Conservation (phyloP, 2,329 filamentous ascomycete genomes). For the Didymella segeticola region DNA sequence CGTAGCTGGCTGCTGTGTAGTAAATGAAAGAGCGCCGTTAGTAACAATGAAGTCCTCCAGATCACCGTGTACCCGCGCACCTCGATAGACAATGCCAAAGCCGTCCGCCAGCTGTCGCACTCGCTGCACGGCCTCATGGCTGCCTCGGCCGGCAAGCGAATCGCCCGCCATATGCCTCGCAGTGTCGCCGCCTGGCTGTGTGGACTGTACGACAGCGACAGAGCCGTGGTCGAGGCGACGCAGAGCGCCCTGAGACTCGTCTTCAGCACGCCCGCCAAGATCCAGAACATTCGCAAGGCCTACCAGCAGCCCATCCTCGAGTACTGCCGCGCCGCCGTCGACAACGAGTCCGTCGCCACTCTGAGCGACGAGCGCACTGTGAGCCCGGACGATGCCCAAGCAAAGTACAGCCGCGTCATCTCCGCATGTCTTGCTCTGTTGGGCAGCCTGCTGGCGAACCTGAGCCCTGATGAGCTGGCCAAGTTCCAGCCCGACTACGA, state of each 20-base stretch:
- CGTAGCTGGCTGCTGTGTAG: too few relatives aligned
- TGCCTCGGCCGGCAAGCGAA: conserved; percentile 73
- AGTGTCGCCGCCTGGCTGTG: conserved; percentile 90
- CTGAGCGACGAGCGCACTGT: conserved; percentile 89
- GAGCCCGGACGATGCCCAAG: conserved; percentile 81
- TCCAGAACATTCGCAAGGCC: conserved; percentile 75
- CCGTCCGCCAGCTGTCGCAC: conserved; percentile 88
- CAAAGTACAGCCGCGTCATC: conserved; percentile 84
- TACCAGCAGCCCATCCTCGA: conserved; percentile 83
- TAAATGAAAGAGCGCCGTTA: not conserved
- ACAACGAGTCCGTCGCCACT: conserved; percentile 78
- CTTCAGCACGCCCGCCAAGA: conserved; percentile 81
- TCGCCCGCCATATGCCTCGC: conserved; percentile 78
- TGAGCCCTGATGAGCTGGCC: conserved; percentile 60
- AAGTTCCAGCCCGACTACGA: conserved; percentile 70
- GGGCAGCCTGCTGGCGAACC: conserved; percentile 58
- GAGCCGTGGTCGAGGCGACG: conserved; percentile 76
- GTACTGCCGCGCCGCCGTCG: conserved; percentile 78
- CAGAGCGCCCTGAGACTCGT: conserved; percentile 77
- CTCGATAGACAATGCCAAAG: conserved; percentile 87
- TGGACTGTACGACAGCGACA: conserved; percentile 86
- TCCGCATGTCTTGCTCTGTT: conserved; percentile 64
- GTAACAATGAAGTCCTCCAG: conserved; percentile 57
- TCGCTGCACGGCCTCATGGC: conserved; percentile 70
- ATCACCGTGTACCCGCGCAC: conserved; percentile 84